Evolutionary conservation across 306 rosid genomes (phyloP).

Genomic region (Acacia crassicarpa): DNA sequence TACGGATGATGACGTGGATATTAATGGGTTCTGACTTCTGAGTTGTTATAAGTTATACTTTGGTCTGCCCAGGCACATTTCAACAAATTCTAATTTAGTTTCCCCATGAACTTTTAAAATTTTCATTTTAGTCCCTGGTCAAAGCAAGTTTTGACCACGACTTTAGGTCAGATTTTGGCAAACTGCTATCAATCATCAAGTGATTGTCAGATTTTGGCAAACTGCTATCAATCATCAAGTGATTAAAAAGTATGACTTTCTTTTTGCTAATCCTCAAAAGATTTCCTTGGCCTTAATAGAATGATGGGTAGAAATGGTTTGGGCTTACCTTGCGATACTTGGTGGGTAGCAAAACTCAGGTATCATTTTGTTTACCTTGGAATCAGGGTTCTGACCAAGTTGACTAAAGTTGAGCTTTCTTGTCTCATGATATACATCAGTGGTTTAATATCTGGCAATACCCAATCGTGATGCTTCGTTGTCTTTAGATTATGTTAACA

Average conservation of each 20-base stretch:
- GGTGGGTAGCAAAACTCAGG: not conserved
- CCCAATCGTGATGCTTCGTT: constrained; percentile 10
- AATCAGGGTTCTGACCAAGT: constrained; percentile 20
- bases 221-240: not conserved
- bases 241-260: not conserved
- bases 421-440: constrained; percentile 12
- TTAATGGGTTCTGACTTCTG: too few relatives aligned
- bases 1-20: too few relatives aligned
- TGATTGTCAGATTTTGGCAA: too few relatives aligned
- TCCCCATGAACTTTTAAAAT: too few relatives aligned
- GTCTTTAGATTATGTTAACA: constrained; percentile 10
- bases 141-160: too few relatives aligned
- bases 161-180: not conserved
- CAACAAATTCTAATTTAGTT: too few relatives aligned
- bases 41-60: too few relatives aligned
- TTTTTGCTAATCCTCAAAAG: not conserved
- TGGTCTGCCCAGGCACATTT: too few relatives aligned
- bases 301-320: constrained; percentile 23
- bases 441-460: not conserved
- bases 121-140: too few relatives aligned
- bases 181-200: not conserved
- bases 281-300: not conserved
- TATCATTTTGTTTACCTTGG: not conserved
- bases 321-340: constrained; percentile 13
- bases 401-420: constrained; percentile 3